Percentiles rank a stretch among this genome's conserved stretches.
Conservation (phyloP, 2,329 filamentous ascomycete species). For the Diaporthe amygdali region DNA sequence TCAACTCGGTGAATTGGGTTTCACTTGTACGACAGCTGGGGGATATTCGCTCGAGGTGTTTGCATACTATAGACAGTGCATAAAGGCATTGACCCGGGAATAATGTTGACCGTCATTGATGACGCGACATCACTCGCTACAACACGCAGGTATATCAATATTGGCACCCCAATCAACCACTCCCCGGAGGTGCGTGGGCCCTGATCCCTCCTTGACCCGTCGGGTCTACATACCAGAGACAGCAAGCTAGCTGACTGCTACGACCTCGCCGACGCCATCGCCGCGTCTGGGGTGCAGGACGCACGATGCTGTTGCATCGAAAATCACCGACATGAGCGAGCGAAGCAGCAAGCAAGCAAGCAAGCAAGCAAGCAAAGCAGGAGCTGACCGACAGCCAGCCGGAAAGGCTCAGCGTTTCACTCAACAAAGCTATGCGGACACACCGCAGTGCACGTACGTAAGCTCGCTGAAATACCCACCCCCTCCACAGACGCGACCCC, state of each 20-base stretch:
- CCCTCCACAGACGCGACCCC: background rate
- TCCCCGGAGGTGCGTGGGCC: background rate
- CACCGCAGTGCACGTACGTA: background rate
- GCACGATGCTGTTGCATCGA: background rate
- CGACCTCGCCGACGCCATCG: background rate
- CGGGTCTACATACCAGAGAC: background rate
- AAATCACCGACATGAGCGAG: background rate
- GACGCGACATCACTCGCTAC: conserved; percentile 11
- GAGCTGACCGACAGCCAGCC: too few relatives aligned
- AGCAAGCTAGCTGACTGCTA: background rate
- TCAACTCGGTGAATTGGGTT: background rate
- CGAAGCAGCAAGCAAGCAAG: background rate
- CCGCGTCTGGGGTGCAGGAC: conserved; percentile 5
- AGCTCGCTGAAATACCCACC: conserved; percentile 9
- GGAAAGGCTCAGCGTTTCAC: conserved; percentile 12
- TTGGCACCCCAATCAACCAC: background rate
- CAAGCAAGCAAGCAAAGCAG: background rate
- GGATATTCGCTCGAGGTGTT: background rate
- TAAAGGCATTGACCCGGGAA: background rate
- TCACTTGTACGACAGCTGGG: background rate
- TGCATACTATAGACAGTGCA: background rate
- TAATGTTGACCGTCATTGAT: background rate
- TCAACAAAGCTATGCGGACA: conserved; percentile 11
- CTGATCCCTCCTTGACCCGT: background rate
- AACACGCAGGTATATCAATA: background rate